Conservation (phyloP, 75 land plant genomes). For the Cupressus sempervirens region DNA sequence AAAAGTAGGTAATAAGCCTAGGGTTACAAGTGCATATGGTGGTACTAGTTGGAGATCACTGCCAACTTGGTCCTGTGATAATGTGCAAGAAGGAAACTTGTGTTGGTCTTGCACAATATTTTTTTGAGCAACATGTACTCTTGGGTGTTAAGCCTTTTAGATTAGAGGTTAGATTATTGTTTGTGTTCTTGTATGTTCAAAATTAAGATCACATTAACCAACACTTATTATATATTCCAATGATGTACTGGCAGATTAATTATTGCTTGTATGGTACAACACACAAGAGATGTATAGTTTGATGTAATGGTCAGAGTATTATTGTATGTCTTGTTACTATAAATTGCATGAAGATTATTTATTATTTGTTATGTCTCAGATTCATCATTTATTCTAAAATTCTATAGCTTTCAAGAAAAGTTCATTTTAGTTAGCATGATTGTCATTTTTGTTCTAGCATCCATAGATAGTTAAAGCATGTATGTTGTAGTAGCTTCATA, state of each 20-base stretch:
- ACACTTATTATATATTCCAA: neutral
- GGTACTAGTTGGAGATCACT: too few species aligned
- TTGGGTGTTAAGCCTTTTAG: too few species aligned
- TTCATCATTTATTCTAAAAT: neutral
- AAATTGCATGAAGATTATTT: neutral
- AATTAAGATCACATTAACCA: conserved; percentile 4
- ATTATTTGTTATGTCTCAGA: neutral
- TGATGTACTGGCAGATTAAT: neutral
- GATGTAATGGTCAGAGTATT: too few species aligned
- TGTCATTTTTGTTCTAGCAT: neutral
- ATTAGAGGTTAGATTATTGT: too few species aligned
- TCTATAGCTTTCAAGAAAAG: neutral
- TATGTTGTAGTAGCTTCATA: too few species aligned
- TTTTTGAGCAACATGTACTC: too few species aligned
- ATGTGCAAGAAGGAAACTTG: too few species aligned
- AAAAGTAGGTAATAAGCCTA: conserved; percentile 94
- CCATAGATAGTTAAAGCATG: conserved; percentile 66
- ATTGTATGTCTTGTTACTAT: too few species aligned
- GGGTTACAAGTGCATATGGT: too few species aligned
- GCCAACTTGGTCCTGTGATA: too few species aligned
- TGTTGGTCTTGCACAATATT: too few species aligned
- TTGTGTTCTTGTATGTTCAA: neutral
- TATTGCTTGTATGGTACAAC: neutral
- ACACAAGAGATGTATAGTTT: neutral
- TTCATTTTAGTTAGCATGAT: neutral